These are phyloP conservation scores for Cutaneotrichosporon spelunceum DNA, from an alignment of 1,284 basidiomycete species.

Conservation along the genomic window DNA sequence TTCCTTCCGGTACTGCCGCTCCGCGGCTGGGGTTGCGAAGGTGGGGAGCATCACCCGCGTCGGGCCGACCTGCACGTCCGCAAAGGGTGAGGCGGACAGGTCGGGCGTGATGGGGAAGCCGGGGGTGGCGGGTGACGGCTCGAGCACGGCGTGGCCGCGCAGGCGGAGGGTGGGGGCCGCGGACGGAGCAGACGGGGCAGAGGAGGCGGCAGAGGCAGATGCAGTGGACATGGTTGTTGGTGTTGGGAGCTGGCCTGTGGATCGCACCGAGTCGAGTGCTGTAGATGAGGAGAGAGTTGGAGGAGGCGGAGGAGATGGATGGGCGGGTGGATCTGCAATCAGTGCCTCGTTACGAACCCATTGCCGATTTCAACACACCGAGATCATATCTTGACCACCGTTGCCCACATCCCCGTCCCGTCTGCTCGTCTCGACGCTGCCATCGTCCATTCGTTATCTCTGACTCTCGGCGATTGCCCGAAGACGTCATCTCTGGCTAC, in stretches of 20 bases:
- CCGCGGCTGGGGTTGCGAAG: conserved; percentile 33
- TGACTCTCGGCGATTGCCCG: neutral
- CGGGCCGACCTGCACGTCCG: conserved; percentile 34
- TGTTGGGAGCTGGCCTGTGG: too few relatives aligned
- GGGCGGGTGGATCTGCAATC: neutral
- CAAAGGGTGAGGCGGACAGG: conserved; percentile 33
- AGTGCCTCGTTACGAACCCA: neutral
- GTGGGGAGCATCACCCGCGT: conserved; percentile 37
- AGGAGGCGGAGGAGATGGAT: neutral
- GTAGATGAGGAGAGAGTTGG: neutral
- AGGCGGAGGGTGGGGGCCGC: conserved; percentile 19
- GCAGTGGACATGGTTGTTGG: conserved; percentile 5
- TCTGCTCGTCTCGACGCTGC: neutral
- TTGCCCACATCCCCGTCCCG: neutral
- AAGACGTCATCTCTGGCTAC: too few relatives aligned
- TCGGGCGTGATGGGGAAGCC: conserved; percentile 36
- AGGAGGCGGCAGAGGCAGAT: conserved; percentile 5
- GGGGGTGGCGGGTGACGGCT: conserved; percentile 16
- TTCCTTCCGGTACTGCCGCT: conserved; percentile 41
- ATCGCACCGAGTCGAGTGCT: neutral
- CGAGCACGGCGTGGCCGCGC: conserved; percentile 8
- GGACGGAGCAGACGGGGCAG: too few relatives aligned
- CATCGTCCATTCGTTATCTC: neutral
- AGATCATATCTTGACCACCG: neutral
- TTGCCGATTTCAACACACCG: neutral